These are phyloP conservation scores for Rhododendron williamsianum DNA, from an alignment of 148 eudicot genomes.

Conservation along the genomic window DNA sequence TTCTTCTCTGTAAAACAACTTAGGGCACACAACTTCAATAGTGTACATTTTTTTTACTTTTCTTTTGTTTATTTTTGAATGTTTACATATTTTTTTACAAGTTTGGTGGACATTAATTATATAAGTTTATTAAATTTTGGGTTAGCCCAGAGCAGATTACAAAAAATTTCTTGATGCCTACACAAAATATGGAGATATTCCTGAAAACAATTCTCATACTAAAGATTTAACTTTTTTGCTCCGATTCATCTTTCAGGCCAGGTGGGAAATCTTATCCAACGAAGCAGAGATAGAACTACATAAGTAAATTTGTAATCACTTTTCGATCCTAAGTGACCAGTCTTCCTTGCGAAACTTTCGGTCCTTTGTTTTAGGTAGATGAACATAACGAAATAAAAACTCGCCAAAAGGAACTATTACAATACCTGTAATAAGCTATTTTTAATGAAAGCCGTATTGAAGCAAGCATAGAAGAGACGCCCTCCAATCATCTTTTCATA, in stretches of 20 bases:
- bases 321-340: background rate
- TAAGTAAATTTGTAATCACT: background rate
- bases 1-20: no score
- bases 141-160: no score
- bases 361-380: background rate
- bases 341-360: background rate
- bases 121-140: no score
- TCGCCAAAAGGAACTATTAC: background rate
- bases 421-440: slow-evolving; percentile 52
- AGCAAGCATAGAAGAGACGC: slow-evolving; percentile 60
- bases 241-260: background rate
- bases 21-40: no score
- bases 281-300: background rate
- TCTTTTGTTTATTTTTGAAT: no score
- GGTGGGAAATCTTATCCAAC: background rate
- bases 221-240: background rate
- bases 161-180: background rate
- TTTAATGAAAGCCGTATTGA: slow-evolving; percentile 51
- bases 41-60: no score
- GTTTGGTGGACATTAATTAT: no score
- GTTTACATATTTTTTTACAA: no score
- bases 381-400: background rate
- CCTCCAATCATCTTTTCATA: slow-evolving; percentile 55
- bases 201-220: background rate
- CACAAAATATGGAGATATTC: background rate